Evolutionary conservation across 2,329 filamentous ascomycete genomes (phyloP).

Genomic region (Lomentospora prolificans): DNA sequence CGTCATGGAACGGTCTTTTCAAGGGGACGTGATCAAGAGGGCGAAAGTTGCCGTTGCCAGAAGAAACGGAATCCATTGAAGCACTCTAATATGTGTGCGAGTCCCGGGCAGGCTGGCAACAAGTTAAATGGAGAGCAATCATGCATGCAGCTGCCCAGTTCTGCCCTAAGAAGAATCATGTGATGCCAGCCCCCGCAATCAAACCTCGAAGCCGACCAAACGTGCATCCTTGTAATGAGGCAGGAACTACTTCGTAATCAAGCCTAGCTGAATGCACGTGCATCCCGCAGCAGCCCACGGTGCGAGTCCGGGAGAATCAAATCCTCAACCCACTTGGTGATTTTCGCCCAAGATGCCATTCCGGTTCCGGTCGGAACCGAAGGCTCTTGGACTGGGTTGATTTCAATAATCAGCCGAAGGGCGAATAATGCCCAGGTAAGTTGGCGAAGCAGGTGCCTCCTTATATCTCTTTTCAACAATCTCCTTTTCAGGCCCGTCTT

Average conservation of each 20-base stretch:
- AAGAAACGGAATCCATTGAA: background rate
- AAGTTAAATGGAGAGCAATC: background rate
- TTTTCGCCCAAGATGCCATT: background rate
- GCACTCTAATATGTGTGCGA: no score
- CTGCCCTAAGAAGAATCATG: background rate
- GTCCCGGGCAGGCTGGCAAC: background rate
- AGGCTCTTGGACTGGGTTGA: background rate
- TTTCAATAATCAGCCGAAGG: background rate
- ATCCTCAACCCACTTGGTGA: no score
- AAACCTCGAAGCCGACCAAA: no score
- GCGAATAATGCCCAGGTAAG: background rate
- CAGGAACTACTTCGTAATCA: no score
- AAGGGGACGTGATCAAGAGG: background rate
- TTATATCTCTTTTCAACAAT: no score
- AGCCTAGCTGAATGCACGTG: background rate
- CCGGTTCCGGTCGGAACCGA: background rate
- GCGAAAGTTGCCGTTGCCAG: background rate
- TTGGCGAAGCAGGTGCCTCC: no score
- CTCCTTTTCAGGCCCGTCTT: no score
- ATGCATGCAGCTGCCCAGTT: background rate
- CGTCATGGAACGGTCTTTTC: background rate
- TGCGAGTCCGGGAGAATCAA: no score
- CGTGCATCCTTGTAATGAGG: no score
- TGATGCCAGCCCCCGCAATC: background rate
- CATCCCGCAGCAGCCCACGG: no score